These are phyloP conservation scores for Pyrenopolyporus hunteri DNA, from an alignment of 495 filamentous ascomycete species.

Conservation along the genomic window DNA sequence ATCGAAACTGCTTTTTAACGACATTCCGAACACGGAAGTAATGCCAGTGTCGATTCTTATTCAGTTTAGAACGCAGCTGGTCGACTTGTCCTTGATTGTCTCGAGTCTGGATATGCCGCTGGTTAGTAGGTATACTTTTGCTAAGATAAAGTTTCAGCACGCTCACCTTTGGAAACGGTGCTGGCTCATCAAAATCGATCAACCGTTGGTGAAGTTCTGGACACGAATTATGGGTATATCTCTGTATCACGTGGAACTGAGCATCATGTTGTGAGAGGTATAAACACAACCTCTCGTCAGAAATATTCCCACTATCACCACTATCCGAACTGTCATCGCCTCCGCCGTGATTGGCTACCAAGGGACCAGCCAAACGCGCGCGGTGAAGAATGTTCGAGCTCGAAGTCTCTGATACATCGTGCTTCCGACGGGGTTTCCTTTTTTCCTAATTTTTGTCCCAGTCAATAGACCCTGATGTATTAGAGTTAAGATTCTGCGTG, in stretches of 20 bases:
- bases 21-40: conserved; percentile 33
- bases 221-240: conserved; percentile 26
- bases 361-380: background rate
- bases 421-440: conserved; percentile 34
- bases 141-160: background rate
- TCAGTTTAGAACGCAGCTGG: conserved; percentile 20
- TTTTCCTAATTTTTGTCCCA: conserved; percentile 34
- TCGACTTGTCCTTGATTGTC: conserved; percentile 4
- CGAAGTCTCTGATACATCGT: conserved; percentile 37
- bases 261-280: conserved; percentile 15
- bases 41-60: conserved; percentile 21
- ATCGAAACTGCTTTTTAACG: conserved; percentile 44
- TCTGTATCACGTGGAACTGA: conserved; percentile 18
- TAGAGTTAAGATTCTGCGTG: conserved; percentile 21
- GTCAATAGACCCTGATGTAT: conserved; percentile 35
- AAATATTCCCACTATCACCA: conserved; percentile 2
- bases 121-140: background rate
- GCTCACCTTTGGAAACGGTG: conserved; percentile 12
- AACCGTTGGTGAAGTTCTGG: conserved; percentile 36
- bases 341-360: background rate
- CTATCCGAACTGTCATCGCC: background rate
- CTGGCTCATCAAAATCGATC: conserved; percentile 4
- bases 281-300: conserved; percentile 11
- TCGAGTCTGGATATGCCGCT: background rate
- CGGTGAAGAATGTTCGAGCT: background rate